phyloP scores from a whole-genome alignment of 1,284 basidiomycete species.

The Trichosporon sp. region DNA sequence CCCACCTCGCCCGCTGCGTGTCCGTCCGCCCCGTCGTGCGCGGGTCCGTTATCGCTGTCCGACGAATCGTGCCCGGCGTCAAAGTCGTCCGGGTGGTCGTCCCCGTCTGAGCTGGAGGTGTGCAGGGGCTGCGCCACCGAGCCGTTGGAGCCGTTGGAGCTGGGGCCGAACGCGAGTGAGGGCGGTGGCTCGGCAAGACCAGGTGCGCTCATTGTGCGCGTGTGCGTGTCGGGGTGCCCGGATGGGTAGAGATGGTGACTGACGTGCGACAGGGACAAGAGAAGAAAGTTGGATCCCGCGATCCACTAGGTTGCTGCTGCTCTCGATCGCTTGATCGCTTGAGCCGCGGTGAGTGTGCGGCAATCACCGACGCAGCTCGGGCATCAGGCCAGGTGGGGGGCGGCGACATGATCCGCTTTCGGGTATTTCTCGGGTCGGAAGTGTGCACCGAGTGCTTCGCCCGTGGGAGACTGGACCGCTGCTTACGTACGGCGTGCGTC shows the following conservation, averaged over 20 bases:
- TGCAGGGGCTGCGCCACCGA: not conserved
- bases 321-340: not conserved
- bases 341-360: not conserved
- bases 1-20: not conserved
- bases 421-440: constrained; percentile 1
- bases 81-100: not conserved
- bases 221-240: not conserved
- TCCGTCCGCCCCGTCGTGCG: not conserved
- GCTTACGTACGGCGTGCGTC: not conserved
- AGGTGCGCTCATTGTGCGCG: not conserved
- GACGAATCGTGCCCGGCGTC: not conserved
- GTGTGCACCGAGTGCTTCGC: not conserved
- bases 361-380: not conserved
- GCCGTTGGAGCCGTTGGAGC: not conserved
- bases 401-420: constrained; percentile 1
- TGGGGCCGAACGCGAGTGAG: not conserved
- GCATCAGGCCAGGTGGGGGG: not conserved
- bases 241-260: not conserved
- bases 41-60: not conserved
- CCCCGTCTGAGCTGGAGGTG: not conserved
- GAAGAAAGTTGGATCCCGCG: not conserved
- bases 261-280: not conserved
- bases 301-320: too few species aligned
- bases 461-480: not conserved
- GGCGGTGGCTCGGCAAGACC: not conserved